Conservation (phyloP, 176 grass and related monocot species). For the Phyllostachys edulis region DNA sequence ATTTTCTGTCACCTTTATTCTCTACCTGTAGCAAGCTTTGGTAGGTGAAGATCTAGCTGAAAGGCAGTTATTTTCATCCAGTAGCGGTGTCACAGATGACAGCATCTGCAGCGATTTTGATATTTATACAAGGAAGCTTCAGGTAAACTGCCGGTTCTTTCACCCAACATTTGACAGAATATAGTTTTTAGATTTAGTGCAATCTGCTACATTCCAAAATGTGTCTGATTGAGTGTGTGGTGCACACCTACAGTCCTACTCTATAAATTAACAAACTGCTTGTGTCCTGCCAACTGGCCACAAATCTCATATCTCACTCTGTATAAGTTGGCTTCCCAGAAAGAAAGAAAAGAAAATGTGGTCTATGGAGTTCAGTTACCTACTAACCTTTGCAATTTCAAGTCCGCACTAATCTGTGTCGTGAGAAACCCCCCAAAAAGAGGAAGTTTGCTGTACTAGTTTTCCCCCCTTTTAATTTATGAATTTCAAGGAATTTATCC, state of each 20-base stretch:
- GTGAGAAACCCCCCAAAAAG: neutral
- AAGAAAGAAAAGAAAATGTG: too few species aligned
- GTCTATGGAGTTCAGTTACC: too few species aligned
- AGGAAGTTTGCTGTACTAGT: neutral
- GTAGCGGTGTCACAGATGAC: conserved; percentile 54
- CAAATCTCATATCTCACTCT: neutral
- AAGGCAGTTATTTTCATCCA: conserved; percentile 77
- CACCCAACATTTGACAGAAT: neutral
- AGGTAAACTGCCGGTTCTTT: conserved; percentile 50
- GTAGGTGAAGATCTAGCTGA: conserved; percentile 95
- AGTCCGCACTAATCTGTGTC: neutral
- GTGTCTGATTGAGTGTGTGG: neutral
- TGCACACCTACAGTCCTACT: neutral
- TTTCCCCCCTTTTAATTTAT: neutral
- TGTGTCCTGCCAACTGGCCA: neutral
- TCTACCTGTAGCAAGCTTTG: conserved; percentile 82
- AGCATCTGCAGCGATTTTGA: conserved; percentile 74
- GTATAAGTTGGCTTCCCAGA: neutral
- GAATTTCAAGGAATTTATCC: neutral
- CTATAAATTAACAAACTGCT: neutral
- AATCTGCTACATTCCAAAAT: neutral
- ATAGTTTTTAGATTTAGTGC: neutral
- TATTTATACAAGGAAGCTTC: conserved; percentile 79
- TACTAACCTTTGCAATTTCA: neutral
- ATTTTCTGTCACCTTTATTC: conserved; percentile 33